phyloP scores from a whole-genome alignment of 179 eudicot species.

The Patellifolia procumbens region DNA sequence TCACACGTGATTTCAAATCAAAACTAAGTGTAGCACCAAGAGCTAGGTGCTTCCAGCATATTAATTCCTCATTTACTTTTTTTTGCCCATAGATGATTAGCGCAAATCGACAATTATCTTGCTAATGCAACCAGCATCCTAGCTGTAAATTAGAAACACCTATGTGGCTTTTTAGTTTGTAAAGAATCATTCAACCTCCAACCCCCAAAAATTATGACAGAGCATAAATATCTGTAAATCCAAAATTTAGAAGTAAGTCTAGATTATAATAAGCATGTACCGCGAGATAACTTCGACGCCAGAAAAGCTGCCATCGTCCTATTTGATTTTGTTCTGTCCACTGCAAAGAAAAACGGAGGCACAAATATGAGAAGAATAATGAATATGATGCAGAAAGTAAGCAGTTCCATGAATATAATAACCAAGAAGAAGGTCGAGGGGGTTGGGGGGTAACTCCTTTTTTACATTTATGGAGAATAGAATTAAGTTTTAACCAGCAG shows the following conservation, averaged over 20 bases:
- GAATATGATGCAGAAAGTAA: not conserved
- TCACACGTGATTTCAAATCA: too few species aligned
- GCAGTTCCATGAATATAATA: not conserved
- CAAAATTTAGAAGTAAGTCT: not conserved
- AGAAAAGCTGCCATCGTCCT: slow-evolving; percentile 27
- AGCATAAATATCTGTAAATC: not conserved
- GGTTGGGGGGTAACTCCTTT: not conserved
- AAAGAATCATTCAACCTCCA: too few species aligned
- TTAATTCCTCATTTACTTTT: too few species aligned
- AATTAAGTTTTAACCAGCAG: not conserved
- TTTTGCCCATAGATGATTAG: too few species aligned
- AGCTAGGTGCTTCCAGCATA: too few species aligned
- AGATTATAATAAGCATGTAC: slow-evolving; percentile 9
- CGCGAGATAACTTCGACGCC: slow-evolving; percentile 32
- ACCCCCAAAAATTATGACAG: not conserved
- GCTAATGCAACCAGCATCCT: not conserved
- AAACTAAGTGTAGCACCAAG: too few species aligned
- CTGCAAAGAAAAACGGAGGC: not conserved
- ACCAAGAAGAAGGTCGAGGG: not conserved
- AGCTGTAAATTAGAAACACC: not conserved
- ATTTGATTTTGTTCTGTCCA: not conserved
- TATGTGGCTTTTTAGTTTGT: not conserved
- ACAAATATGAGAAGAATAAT: not conserved
- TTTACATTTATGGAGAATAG: not conserved
- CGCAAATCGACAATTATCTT: not conserved